These are phyloP conservation scores for Candolleomyces aberdarensis DNA, from an alignment of 768 basidiomycete genomes.

Conservation along the genomic window DNA sequence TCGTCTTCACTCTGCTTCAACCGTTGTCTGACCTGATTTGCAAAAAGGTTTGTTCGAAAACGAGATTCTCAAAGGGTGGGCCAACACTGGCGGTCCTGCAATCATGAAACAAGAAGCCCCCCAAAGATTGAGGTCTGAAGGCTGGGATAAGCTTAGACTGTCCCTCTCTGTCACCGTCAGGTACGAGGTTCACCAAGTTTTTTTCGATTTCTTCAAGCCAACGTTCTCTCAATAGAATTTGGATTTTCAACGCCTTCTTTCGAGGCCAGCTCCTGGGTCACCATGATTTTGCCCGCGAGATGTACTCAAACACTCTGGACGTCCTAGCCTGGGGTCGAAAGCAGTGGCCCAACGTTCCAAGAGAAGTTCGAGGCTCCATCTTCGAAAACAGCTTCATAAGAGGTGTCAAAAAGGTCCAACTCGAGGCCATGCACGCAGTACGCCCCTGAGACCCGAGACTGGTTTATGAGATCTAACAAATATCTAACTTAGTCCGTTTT, in stretches of 20 bases:
- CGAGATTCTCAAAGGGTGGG: not conserved
- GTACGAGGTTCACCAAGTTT: not conserved
- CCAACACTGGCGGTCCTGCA: not conserved
- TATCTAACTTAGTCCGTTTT: not conserved
- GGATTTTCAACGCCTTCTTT: conserved; percentile 2
- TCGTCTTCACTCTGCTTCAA: not conserved
- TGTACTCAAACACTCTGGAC: conserved; percentile 32
- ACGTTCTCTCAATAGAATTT: not conserved
- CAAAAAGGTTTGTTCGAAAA: conserved; percentile 1
- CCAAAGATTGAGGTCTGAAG: not conserved
- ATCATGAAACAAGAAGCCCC: not conserved
- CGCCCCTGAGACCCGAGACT: not conserved
- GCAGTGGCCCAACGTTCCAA: conserved; percentile 36
- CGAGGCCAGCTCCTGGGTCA: not conserved
- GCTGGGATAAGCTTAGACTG: conserved; percentile 1
- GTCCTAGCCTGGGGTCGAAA: conserved; percentile 41
- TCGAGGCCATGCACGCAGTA: conserved; percentile 10
- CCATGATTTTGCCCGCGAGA: conserved; percentile 24
- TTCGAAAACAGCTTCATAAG: conserved; percentile 34
- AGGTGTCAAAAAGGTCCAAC: conserved; percentile 17
- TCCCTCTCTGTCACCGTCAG: conserved; percentile 1
- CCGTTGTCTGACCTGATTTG: not conserved
- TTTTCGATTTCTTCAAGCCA: not conserved
- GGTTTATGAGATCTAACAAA: not conserved
- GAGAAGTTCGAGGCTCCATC: conserved; percentile 36